These are phyloP conservation scores for Moringa oleifera DNA, from an alignment of 345 rosid species.

Conservation along the genomic window DNA sequence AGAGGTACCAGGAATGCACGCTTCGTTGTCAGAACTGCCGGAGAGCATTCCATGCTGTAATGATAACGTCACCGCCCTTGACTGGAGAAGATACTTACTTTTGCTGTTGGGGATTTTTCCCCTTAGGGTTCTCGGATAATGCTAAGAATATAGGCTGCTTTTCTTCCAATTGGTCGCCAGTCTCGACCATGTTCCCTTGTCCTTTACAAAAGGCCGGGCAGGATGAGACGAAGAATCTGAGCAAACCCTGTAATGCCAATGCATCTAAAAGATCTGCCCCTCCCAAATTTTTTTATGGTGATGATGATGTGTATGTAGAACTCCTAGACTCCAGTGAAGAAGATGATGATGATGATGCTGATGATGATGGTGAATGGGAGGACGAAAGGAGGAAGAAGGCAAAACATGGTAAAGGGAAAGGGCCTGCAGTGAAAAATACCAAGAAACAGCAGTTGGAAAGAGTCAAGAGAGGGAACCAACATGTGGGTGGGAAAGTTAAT, in stretches of 20 bases:
- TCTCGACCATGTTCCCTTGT: constrained; percentile 56
- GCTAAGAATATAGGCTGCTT: constrained; percentile 18
- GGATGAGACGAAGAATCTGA: constrained; percentile 4
- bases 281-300: constrained; percentile 37
- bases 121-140: constrained; percentile 53
- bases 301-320: constrained; percentile 51
- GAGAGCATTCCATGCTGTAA: constrained; percentile 77
- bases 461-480: constrained; percentile 27
- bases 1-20: constrained; percentile 68
- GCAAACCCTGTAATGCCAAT: constrained; percentile 6
- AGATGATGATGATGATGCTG: constrained; percentile 37
- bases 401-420: constrained; percentile 43
- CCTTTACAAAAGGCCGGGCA: constrained; percentile 22
- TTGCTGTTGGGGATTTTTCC: constrained; percentile 72
- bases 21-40: constrained; percentile 73
- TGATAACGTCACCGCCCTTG: constrained; percentile 55
- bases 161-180: constrained; percentile 60
- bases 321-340: constrained; percentile 47
- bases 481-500: constrained; percentile 19
- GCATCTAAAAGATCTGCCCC: constrained; percentile 12
- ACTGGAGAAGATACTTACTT: constrained; percentile 54
- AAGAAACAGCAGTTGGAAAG: constrained; percentile 36
- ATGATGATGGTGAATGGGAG: constrained; percentile 57
- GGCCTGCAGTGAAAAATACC: constrained; percentile 26
- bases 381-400: constrained; percentile 29